These are phyloP conservation scores for Stemphylium beticola DNA, from an alignment of 2,329 filamentous ascomycete genomes.

Conservation along the genomic window DNA sequence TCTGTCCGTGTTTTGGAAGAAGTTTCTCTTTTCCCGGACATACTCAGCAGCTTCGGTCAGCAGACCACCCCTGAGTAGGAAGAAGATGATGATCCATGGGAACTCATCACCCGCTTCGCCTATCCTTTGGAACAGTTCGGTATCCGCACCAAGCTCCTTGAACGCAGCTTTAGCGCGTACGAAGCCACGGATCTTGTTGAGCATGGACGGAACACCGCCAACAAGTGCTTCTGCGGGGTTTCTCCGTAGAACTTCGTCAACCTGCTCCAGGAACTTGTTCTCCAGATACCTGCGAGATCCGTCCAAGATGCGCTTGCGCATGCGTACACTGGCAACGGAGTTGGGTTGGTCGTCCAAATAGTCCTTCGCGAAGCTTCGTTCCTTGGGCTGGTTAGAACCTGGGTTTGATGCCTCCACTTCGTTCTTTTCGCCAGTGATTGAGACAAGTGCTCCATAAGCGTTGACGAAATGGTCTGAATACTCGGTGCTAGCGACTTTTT, in stretches of 20 bases:
- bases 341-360: slow-evolving; percentile 78
- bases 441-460: slow-evolving; percentile 80
- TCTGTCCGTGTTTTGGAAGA: slow-evolving; percentile 88
- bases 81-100: slow-evolving; percentile 94
- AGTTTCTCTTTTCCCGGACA: slow-evolving; percentile 79
- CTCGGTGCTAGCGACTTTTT: slow-evolving; percentile 72
- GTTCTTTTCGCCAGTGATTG: slow-evolving; percentile 74
- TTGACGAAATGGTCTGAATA: slow-evolving; percentile 78
- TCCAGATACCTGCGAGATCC: slow-evolving; percentile 84
- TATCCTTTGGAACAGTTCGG: slow-evolving; percentile 78
- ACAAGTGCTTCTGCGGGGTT: slow-evolving; percentile 88
- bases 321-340: slow-evolving; percentile 66
- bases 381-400: slow-evolving; percentile 66
- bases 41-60: slow-evolving; percentile 85
- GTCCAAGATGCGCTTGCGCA: slow-evolving; percentile 79
- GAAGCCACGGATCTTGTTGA: slow-evolving; percentile 92
- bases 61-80: slow-evolving; percentile 83
- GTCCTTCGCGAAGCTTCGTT: slow-evolving; percentile 75
- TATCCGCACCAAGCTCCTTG: slow-evolving; percentile 84
- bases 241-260: slow-evolving; percentile 78
- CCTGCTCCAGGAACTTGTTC: slow-evolving; percentile 76
- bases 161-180: slow-evolving; percentile 79
- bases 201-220: slow-evolving; percentile 83
- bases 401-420: slow-evolving; percentile 62
- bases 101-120: slow-evolving; percentile 70